A percentile compares a stretch with the other conserved stretches of the same genome.
These are phyloP conservation scores for Suillus alpinus DNA, from an alignment of 768 basidiomycete genomes.

Conservation along the genomic window DNA sequence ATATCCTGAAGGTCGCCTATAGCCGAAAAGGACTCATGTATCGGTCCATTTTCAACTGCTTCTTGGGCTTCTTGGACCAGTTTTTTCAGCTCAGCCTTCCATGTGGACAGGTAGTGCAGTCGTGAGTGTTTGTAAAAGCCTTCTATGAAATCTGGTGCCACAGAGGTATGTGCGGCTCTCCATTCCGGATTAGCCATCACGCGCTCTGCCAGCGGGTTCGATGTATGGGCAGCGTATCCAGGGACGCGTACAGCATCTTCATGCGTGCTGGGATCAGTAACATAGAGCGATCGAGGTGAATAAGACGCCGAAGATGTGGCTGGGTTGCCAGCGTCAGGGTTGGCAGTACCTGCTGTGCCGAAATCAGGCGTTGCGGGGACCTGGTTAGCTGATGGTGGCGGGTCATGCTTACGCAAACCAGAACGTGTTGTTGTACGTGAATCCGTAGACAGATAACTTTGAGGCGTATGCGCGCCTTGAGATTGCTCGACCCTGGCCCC, in stretches of 20 bases:
- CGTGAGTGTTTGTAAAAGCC: slow-evolving; percentile 84
- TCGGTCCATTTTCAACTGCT: slow-evolving; percentile 48
- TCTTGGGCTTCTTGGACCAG: slow-evolving; percentile 81
- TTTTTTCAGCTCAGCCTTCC: slow-evolving; percentile 86
- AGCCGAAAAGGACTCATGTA: slow-evolving; percentile 8
- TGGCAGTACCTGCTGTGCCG: neutral
- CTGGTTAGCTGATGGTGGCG: neutral
- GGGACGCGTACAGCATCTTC: slow-evolving; percentile 50
- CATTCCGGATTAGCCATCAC: slow-evolving; percentile 84
- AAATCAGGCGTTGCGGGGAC: neutral
- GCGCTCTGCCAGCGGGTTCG: slow-evolving; percentile 72
- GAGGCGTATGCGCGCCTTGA: slow-evolving; percentile 39
- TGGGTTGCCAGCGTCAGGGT: neutral
- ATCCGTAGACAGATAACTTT: slow-evolving; percentile 6
- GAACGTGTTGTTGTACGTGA: neutral
- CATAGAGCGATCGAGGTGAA: slow-evolving; percentile 26
- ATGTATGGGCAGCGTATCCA: slow-evolving; percentile 62
- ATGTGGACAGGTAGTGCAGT: slow-evolving; percentile 87
- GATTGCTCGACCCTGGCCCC: slow-evolving; percentile 45
- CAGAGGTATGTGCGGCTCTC: slow-evolving; percentile 85
- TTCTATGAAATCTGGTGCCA: slow-evolving; percentile 83
- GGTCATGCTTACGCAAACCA: neutral
- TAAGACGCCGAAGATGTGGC: slow-evolving; percentile 5
- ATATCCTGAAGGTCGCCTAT: neutral
- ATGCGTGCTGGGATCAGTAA: slow-evolving; percentile 41